Base-by-base conservation (phyloP, 768 basidiomycete species). In the Chalciporus sphaerocephalus region DNA sequence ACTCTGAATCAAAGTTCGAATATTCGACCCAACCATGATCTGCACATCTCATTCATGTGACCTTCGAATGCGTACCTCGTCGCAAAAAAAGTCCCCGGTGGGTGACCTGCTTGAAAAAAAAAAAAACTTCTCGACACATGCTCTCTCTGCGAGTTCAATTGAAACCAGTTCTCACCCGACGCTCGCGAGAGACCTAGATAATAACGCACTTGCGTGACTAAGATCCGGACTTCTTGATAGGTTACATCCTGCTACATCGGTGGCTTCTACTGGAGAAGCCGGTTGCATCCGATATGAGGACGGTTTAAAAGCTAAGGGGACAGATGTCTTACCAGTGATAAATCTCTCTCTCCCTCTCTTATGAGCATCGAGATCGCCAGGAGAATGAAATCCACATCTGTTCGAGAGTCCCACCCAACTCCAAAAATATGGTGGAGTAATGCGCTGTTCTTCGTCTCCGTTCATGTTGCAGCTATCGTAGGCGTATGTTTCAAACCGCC, bases 341-440 rank as follows among this genome's bases (percentile, higher is more conserved):
- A 27, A 25, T 18, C 5, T 10, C 16, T 16, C 16, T 17, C 38
- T 18, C 5, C 5, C 16, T 16, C 16, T 17, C 38, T 8, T 27
- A 6, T 15, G 28, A 30, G 13, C 28, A 30, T n/a, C 28, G 28
- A n/a, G 15, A 27, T 10, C n/a, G 10, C 27, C 20, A 27, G 21
- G 21, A 38, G 5, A 21, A 38, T 21, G 16, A 32, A n/a, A n/a
- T n/a, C 37, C 7, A 8, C 8, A 21, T 6, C 52, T 15, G n/a
- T 21, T 25, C 0, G 13, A 17, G 32, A 43, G 32, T 28, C 32
- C 40, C 23, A 24, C 12, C 12, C 42, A 15, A 53, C 37, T 13
- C 64, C 65, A 16, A 63, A 60, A 42, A 70, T 84, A 38, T 85
- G 83, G 85, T 85, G 81, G 80, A 66, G 71, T 12, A 86, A 84